These are phyloP conservation scores for Plicaturopsis crispa DNA, from an alignment of 768 basidiomycete genomes.

Conservation along the genomic window DNA sequence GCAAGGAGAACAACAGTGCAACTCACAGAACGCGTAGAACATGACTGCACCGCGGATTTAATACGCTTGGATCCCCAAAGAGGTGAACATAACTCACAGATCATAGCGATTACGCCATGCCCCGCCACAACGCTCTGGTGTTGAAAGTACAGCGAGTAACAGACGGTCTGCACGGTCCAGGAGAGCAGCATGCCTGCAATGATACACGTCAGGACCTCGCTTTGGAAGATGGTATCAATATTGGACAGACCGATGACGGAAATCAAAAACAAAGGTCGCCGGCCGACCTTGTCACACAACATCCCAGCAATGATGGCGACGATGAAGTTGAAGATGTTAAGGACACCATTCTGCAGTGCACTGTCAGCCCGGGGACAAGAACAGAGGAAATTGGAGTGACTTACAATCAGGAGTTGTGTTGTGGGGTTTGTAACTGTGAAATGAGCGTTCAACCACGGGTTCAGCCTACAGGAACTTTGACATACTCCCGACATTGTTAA, in stretches of 20 bases:
- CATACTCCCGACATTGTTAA: conserved; percentile 40
- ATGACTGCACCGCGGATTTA: conserved; percentile 26
- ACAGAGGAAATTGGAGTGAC: too few relatives aligned
- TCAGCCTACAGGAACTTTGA: conserved; percentile 6
- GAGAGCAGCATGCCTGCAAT: conserved; percentile 32
- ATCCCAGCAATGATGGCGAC: conserved; percentile 42
- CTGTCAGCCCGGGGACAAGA: not conserved
- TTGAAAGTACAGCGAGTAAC: conserved; percentile 23
- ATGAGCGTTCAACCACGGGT: not conserved
- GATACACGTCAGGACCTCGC: conserved; percentile 29
- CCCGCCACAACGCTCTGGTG: conserved; percentile 19
- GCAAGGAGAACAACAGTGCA: not conserved
- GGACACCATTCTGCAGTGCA: conserved; percentile 35
- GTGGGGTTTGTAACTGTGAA: conserved; percentile 32
- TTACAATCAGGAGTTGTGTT: conserved; percentile 33
- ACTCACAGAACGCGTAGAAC: conserved; percentile 30
- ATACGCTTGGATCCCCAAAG: not conserved
- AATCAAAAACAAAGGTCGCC: conserved; percentile 41
- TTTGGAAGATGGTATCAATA: conserved; percentile 13
- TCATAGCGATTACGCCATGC: conserved; percentile 38
- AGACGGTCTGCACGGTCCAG: conserved; percentile 30
- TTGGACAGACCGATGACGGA: conserved; percentile 32
- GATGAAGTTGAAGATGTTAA: conserved; percentile 50
- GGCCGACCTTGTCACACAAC: conserved; percentile 40
- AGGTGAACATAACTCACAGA: conserved; percentile 23